A percentile compares a stretch with the other conserved stretches of the same genome.
Evolutionary conservation across 352 stramenopile species (phyloP).

Genomic region (Lagenidium giganteum): DNA sequence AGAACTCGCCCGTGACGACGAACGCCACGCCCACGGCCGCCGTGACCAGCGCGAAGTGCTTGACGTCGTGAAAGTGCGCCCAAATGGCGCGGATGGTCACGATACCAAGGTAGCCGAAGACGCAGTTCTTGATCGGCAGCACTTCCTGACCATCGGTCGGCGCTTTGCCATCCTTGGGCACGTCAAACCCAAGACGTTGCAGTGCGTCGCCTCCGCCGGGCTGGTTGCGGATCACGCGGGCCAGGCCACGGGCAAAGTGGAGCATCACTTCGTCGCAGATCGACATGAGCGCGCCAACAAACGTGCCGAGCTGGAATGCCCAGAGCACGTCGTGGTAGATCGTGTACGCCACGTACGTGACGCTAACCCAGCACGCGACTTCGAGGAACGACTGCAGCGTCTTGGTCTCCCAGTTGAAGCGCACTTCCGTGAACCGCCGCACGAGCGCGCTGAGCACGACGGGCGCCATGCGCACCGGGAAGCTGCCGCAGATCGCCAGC

Average conservation of each 20-base stretch:
- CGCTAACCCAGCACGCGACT: conserved; percentile 61
- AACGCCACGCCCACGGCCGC: conserved; percentile 64
- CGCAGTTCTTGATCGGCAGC: conserved; percentile 68
- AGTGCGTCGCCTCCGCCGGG: conserved; percentile 48
- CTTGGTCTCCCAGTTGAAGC: conserved; percentile 80
- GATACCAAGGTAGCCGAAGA: conserved; percentile 73
- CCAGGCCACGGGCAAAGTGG: conserved; percentile 54
- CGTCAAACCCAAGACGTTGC: conserved; percentile 61
- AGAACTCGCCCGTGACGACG: conserved; percentile 71
- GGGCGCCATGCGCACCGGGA: conserved; percentile 42
- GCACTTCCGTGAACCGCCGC: conserved; percentile 59
- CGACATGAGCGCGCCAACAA: conserved; percentile 76
- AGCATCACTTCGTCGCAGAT: conserved; percentile 74
- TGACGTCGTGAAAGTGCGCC: conserved; percentile 65
- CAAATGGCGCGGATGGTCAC: conserved; percentile 56
- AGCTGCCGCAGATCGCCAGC: conserved; percentile 56
- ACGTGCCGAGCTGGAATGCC: conserved; percentile 63
- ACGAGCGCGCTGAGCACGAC: conserved; percentile 44
- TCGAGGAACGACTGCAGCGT: conserved; percentile 84
- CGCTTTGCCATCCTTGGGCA: conserved; percentile 61
- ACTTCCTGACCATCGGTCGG: conserved; percentile 64
- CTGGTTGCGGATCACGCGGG: conserved; percentile 69
- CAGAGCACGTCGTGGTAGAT: conserved; percentile 52
- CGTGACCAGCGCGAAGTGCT: conserved; percentile 64
- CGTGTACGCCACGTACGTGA: conserved; percentile 59